Conservation (phyloP, 1,284 basidiomycete genomes). For the Pseudozyma sp. region DNA sequence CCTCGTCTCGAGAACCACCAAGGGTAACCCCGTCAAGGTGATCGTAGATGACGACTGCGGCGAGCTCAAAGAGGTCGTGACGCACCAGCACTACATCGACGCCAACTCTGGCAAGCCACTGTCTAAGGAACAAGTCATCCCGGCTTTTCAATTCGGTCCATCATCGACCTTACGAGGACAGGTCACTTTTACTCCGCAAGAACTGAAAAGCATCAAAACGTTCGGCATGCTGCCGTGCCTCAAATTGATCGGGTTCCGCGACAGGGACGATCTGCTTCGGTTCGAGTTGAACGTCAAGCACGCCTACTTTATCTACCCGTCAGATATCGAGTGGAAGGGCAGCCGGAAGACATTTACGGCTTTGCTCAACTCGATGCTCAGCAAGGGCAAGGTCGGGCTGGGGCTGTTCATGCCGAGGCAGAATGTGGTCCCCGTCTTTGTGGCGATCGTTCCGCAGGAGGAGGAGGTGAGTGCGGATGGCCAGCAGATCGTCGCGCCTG, state of each 20-base stretch:
- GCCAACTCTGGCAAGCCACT: slow-evolving; percentile 74
- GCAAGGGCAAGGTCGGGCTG: slow-evolving; percentile 84
- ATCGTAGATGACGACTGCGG: slow-evolving; percentile 56
- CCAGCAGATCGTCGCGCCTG: slow-evolving; percentile 82
- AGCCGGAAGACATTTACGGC: slow-evolving; percentile 91
- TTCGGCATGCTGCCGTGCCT: slow-evolving; percentile 72
- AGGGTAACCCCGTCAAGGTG: slow-evolving; percentile 61
- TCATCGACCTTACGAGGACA: slow-evolving; percentile 66
- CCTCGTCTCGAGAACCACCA: slow-evolving; percentile 44
- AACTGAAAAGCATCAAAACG: slow-evolving; percentile 80
- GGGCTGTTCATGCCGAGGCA: slow-evolving; percentile 79
- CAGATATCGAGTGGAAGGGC: slow-evolving; percentile 88
- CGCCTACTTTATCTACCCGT: slow-evolving; percentile 89
- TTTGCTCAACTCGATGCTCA: slow-evolving; percentile 83
- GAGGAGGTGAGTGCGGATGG: slow-evolving; percentile 78
- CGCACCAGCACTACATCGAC: slow-evolving; percentile 75
- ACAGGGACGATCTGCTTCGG: slow-evolving; percentile 72
- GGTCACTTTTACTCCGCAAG: slow-evolving; percentile 86
- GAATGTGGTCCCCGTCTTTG: slow-evolving; percentile 83
- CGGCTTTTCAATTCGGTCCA: slow-evolving; percentile 63
- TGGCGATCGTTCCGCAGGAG: slow-evolving; percentile 82
- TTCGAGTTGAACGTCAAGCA: slow-evolving; percentile 93
- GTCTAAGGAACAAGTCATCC: slow-evolving; percentile 76
- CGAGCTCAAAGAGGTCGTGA: slow-evolving; percentile 52
- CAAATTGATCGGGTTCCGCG: slow-evolving; percentile 90